Percentiles rank a stretch among this genome's conserved stretches.
These are phyloP conservation scores for Saccharomycopsis schoenii DNA, from an alignment of 805 yeast genomes.

Conservation along the genomic window DNA sequence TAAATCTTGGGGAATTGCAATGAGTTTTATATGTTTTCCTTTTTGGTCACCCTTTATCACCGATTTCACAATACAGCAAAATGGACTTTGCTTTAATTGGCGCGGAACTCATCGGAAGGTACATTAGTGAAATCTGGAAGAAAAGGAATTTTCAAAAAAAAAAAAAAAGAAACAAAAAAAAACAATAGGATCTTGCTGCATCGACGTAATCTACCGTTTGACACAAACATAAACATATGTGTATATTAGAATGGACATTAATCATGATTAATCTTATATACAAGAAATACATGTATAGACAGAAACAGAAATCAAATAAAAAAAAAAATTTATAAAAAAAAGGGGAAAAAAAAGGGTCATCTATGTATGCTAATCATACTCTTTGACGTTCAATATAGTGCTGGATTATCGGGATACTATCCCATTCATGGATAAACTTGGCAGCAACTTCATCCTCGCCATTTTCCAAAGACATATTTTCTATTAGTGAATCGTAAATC, in stretches of 20 bases:
- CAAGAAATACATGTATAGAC: no score
- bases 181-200: no score
- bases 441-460: background rate
- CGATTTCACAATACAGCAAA: background rate
- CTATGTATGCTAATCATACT: no score
- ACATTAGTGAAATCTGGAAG: background rate
- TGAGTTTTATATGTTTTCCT: background rate
- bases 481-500: slow-evolving; percentile 49
- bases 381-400: background rate
- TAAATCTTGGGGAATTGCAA: background rate
- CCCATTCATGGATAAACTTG: slow-evolving; percentile 2
- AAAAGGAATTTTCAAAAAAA: background rate
- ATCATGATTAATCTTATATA: no score
- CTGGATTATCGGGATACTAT: background rate
- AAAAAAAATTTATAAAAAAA: no score
- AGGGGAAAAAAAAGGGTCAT: no score
- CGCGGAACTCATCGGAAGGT: background rate
- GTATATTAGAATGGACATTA: no score
- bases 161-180: no score
- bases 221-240: background rate
- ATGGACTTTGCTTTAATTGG: background rate
- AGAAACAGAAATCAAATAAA: no score
- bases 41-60: background rate
- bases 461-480: slow-evolving; percentile 5
- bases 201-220: background rate